phyloP scores from a whole-genome alignment of 371 early-diverging fungal species.

The Furculomyces boomerangus region DNA sequence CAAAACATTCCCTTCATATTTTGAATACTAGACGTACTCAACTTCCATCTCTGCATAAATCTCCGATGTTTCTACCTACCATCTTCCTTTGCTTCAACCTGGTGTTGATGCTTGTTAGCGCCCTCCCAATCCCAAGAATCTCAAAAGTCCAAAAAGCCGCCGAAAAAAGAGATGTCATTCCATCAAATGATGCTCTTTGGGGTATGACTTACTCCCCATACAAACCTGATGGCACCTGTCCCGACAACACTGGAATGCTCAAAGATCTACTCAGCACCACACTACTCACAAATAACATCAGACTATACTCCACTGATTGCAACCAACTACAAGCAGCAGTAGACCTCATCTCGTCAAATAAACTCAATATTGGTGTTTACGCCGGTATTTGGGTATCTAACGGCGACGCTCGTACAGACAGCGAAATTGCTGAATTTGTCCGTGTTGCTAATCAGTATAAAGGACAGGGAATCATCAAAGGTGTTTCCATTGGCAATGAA shows the following conservation, averaged over 20 bases:
- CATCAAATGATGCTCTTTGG: too few species aligned
- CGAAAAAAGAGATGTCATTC: too few species aligned
- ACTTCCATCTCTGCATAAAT: too few species aligned
- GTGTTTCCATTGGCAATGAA: slow-evolving; percentile 23
- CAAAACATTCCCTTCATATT: too few species aligned
- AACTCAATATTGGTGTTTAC: slow-evolving; percentile 11
- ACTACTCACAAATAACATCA: slow-evolving; percentile 12
- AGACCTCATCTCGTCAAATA: slow-evolving; percentile 13
- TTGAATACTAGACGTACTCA: too few species aligned
- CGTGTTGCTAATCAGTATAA: slow-evolving; percentile 10
- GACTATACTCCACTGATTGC: slow-evolving; percentile 24
- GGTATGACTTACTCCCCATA: slow-evolving; percentile 24
- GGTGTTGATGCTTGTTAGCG: too few species aligned
- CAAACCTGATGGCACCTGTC: slow-evolving; percentile 21
- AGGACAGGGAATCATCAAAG: slow-evolving; percentile 9
- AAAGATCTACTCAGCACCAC: slow-evolving; percentile 11
- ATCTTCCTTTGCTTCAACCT: too few species aligned
- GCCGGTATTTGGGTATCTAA: slow-evolving; percentile 22
- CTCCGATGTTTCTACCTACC: too few species aligned
- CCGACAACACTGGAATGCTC: slow-evolving; percentile 7
- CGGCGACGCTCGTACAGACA: slow-evolving; percentile 11
- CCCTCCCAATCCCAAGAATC: too few species aligned
- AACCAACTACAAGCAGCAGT: slow-evolving; percentile 14
- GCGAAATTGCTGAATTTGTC: slow-evolving; percentile 15
- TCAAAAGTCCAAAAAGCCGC: too few species aligned